Conservation (phyloP, 1,284 basidiomycete species). For the Heterobasidion parviporum region DNA sequence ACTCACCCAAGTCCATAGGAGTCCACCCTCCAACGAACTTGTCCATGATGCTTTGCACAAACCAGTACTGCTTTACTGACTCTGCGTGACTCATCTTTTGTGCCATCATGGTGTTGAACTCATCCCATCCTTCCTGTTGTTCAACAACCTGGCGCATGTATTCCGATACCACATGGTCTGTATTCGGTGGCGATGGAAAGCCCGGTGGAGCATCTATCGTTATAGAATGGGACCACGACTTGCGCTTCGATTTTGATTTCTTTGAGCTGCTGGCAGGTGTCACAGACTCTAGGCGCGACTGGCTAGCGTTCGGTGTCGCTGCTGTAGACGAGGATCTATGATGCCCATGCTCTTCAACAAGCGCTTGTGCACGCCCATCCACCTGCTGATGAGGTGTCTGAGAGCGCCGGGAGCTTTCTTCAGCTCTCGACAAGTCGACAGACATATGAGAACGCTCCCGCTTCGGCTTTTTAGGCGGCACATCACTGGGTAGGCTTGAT, state of each 20-base stretch:
- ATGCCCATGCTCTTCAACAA: neutral
- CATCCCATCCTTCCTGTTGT: conserved; percentile 10
- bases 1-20: conserved; percentile 14
- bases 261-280: no score
- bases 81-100: conserved; percentile 16
- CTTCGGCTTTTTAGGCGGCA: neutral
- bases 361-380: neutral
- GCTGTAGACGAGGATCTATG: neutral
- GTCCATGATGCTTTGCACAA: conserved; percentile 20
- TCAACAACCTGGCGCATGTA: neutral
- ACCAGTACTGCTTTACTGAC: conserved; percentile 19
- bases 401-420: neutral
- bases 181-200: neutral
- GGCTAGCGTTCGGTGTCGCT: no score
- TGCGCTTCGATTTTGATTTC: no score
- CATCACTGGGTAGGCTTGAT: neutral
- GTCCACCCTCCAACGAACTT: conserved; percentile 13
- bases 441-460: neutral
- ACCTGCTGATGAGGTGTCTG: neutral
- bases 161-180: neutral
- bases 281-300: no score
- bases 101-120: conserved; percentile 13
- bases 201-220: no score
- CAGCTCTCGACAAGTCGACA: neutral
- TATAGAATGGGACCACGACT: no score